Evolutionary conservation across 1,284 basidiomycete genomes (phyloP), one percentile per base, ranked within the genome.

Genomic region (Cystobasidium slooffiae): DNA sequence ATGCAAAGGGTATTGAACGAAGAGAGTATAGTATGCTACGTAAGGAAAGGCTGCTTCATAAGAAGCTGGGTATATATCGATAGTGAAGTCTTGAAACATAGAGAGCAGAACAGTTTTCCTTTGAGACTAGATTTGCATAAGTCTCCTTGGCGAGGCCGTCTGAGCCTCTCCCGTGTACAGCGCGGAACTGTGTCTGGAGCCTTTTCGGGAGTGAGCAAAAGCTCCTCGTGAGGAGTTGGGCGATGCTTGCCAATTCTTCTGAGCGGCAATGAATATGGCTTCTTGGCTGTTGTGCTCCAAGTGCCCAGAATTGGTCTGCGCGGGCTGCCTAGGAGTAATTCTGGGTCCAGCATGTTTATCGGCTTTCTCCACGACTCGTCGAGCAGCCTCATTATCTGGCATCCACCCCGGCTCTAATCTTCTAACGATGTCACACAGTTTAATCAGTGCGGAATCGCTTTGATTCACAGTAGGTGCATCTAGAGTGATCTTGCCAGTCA

Each of bases 401-500:
- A 68, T 43, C 66, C 66, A 68, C 12, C 20, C 66, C 6, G 51
- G 51, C 14, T 43, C 66, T 4, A 44, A 9, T 22, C 18, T n/a
- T 12, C 66, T 20, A 7, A 56, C 53, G 1, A 68, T n/a, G 37
- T 68, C 66, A 31, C 66, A 55, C 9, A 68, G n/a, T 18, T 46
- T 31, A 12, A 58, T 31, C 1, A 58, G 18, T 3, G 66, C 66
- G 0, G n/a, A n/a, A 12, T 68, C 66, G 31, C 24, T 24, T 18
- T 68, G 44, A 4, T 46, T 18, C 24, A 22, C 39, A 10, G 31
- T 68, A 14, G 56, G 56, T 0, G 51, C 66, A 37, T 68, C 52
- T 12, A 68, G 49, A 24, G 22, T 31, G 3, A 58, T n/a, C 66
- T 46, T 55, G 53, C 66, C 66, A 22, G 10, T 18, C 37, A 68